phyloP scores from a whole-genome alignment of 164 flowering plant genomes.

The Vitis labrusca region DNA sequence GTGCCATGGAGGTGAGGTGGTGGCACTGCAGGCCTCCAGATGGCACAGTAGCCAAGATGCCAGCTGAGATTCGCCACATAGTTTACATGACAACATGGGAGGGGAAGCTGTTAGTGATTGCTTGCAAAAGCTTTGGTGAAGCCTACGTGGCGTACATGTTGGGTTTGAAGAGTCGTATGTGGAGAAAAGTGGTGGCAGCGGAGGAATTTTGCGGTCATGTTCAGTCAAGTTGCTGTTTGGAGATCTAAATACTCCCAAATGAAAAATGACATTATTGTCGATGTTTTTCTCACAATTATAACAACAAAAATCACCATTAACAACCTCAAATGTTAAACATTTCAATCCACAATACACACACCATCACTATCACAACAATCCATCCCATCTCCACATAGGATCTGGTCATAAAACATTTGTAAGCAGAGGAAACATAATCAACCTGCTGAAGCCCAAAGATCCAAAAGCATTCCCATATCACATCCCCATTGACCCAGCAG shows the following conservation, averaged over 20 bases:
- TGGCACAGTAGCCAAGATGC: slow-evolving; percentile 47
- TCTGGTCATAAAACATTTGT: no score
- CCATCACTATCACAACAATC: no score
- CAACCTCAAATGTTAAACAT: no score
- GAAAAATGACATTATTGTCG: no score
- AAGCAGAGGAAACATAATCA: no score
- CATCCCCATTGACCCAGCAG: no score
- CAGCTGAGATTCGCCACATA: slow-evolving; percentile 26
- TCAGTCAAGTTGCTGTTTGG: slow-evolving; percentile 52
- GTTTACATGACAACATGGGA: slow-evolving; percentile 30
- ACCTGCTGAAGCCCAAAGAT: no score
- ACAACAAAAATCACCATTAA: no score
- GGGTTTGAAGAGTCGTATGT: slow-evolving; percentile 33
- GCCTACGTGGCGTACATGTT: slow-evolving; percentile 25
- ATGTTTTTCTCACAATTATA: no score
- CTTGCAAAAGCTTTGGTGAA: slow-evolving; percentile 29
- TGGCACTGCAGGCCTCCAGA: slow-evolving; percentile 11
- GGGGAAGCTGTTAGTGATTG: slow-evolving; percentile 46
- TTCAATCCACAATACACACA: no score
- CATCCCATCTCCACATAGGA: no score
- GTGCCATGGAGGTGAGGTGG: slow-evolving; percentile 30
- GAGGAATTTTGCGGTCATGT: slow-evolving; percentile 47
- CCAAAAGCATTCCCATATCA: no score
- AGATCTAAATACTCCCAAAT: slow-evolving; percentile 22
- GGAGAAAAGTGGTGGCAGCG: slow-evolving; percentile 42